Conservation (phyloP, 306 rosid species). For the Mimosa pudica region DNA sequence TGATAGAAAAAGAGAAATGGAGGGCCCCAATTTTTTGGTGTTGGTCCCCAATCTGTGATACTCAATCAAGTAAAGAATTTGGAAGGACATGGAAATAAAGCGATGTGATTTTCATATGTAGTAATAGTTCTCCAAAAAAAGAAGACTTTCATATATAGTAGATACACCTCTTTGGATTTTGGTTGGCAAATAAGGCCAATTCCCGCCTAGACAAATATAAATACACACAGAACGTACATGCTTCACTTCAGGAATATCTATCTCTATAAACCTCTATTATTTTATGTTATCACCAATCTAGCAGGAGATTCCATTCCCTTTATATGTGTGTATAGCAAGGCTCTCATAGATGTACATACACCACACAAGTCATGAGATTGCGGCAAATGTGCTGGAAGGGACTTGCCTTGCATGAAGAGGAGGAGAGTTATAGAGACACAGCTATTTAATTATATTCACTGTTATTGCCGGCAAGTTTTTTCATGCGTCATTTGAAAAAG, state of each 20-base stretch:
- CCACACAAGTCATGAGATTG: not conserved
- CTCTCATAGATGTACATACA: not conserved
- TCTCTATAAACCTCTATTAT: not conserved
- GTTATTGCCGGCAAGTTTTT: slow-evolving; percentile 46
- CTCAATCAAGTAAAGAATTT: slow-evolving; percentile 37
- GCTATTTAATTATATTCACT: not conserved
- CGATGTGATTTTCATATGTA: too few relatives aligned
- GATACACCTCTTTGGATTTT: not conserved
- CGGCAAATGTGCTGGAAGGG: slow-evolving; percentile 23
- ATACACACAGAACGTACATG: not conserved
- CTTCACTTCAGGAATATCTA: slow-evolving; percentile 17
- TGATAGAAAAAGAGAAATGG: not conserved
- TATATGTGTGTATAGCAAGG: not conserved
- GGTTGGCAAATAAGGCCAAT: slow-evolving; percentile 29
- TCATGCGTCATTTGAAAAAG: too few relatives aligned
- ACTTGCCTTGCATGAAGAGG: slow-evolving; percentile 56
- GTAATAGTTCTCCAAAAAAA: too few relatives aligned
- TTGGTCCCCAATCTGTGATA: slow-evolving; percentile 40
- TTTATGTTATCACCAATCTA: not conserved
- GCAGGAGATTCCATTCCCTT: slow-evolving; percentile 3
- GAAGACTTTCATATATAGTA: slow-evolving; percentile 4
- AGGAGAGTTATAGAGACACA: slow-evolving; percentile 28
- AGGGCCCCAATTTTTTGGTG: slow-evolving; percentile 23
- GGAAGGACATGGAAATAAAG: slow-evolving; percentile 18
- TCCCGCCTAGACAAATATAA: not conserved